phyloP scores from a whole-genome alignment of 495 filamentous ascomycete genomes.

The Trichoderma asperelloides region DNA sequence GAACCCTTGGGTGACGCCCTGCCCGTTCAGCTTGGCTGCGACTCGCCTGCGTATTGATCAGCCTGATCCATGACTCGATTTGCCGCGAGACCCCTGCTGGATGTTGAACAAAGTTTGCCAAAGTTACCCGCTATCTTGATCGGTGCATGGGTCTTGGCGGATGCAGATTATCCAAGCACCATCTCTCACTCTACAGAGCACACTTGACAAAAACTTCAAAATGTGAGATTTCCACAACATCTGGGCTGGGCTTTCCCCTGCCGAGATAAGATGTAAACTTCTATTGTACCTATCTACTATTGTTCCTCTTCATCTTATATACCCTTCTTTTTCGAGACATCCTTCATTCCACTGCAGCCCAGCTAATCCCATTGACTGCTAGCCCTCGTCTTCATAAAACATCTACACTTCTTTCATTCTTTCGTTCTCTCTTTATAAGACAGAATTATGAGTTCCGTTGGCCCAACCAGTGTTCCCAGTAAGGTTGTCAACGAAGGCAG shows the following conservation, averaged over 20 bases:
- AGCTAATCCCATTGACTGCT: not conserved
- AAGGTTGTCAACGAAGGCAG: not conserved
- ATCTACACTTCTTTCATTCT: not conserved
- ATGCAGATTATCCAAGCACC: not conserved
- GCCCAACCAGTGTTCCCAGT: not conserved
- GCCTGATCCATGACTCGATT: not conserved
- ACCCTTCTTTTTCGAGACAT: not conserved
- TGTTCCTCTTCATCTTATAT: not conserved
- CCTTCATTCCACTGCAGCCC: not conserved
- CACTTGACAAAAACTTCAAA: not conserved
- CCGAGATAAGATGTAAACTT: not conserved
- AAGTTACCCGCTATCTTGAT: not conserved
- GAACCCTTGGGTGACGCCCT: not conserved
- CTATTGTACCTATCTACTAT: not conserved
- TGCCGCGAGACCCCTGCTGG: not conserved
- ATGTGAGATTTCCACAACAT: not conserved
- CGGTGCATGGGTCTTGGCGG: not conserved
- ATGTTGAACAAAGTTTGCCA: not conserved
- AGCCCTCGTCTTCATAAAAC: not conserved
- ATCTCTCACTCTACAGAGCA: not conserved
- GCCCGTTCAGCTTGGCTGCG: not conserved
- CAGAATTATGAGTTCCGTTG: not conserved
- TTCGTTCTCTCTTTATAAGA: no score
- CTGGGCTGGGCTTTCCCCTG: not conserved
- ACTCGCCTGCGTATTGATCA: not conserved